Evolutionary conservation across 2,329 filamentous ascomycete species (phyloP).

Genomic region (Coleophoma crateriformis): DNA sequence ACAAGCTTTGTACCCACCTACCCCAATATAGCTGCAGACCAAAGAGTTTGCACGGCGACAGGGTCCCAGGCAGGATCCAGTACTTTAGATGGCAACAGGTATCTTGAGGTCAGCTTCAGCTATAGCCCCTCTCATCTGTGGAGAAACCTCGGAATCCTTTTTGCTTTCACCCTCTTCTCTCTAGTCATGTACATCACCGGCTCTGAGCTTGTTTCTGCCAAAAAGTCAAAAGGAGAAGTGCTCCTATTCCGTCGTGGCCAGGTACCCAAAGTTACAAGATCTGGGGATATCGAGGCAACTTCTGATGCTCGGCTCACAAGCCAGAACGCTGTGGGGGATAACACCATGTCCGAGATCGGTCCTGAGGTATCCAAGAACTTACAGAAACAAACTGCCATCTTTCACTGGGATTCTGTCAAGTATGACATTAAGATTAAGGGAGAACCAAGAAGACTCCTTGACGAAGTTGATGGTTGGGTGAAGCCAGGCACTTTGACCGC

Average conservation of each 20-base stretch:
- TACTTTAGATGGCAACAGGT: slow-evolving; percentile 51
- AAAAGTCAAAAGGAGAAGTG: slow-evolving; percentile 73
- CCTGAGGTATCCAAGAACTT: no score
- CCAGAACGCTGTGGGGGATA: slow-evolving; percentile 11
- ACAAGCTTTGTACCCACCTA: slow-evolving; percentile 16
- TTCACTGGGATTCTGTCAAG: slow-evolving; percentile 39
- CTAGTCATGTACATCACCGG: slow-evolving; percentile 55
- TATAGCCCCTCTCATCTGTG: slow-evolving; percentile 58
- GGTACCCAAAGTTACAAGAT: slow-evolving; percentile 25
- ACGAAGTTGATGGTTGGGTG: slow-evolving; percentile 66
- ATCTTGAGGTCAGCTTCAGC: slow-evolving; percentile 46
- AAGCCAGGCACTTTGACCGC: slow-evolving; percentile 66
- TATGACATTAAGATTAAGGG: slow-evolving; percentile 70
- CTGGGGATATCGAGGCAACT: slow-evolving; percentile 2
- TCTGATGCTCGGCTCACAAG: slow-evolving; percentile 15
- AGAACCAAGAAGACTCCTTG: slow-evolving; percentile 57
- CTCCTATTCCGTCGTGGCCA: slow-evolving; percentile 69
- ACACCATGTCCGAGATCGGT: slow-evolving; percentile 9
- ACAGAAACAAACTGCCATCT: slow-evolving; percentile 20
- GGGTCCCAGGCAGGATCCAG: slow-evolving; percentile 49
- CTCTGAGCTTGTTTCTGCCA: slow-evolving; percentile 56
- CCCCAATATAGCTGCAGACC: slow-evolving; percentile 2
- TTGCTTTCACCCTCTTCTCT: slow-evolving; percentile 60
- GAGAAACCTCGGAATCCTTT: slow-evolving; percentile 65
- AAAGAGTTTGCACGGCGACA: slow-evolving; percentile 47